Evolutionary conservation across 2,329 filamentous ascomycete genomes (phyloP), one percentile per base, ranked within the genome.

Genomic region (Neonectria punicea): DNA sequence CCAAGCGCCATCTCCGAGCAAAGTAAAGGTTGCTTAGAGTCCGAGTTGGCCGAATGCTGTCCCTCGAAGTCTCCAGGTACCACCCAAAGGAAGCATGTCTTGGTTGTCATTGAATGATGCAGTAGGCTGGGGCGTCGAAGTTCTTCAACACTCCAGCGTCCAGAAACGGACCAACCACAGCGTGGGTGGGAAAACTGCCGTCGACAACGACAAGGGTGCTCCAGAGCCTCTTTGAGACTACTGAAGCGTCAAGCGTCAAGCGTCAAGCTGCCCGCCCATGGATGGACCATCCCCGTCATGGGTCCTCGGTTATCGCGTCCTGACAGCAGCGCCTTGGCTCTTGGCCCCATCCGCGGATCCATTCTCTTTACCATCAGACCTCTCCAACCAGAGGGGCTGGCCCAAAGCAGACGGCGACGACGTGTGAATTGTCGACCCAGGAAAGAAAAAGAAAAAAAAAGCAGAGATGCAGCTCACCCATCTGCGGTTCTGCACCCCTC

Each of bases 301-400:
- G 65, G 46, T 60, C 61, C 65, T 74, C 71, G 71, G 70, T 53
- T 73, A 74, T 74, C 71, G 65, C 58, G 63, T 53, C 61, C 65
- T 51, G 34, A 58, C 20, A 46, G 57, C 20, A 46, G 57, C 49
- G 41, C 36, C 57, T 46, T 22, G 39, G 20, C 43, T 53, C 57
- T 53, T 22, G 47, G 20, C 43, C 34, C 46, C 25, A 41, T 51
- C 47, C 39, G n/a, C 5, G 36, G 36, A 39, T 39, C 36, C 36
- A 39, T 39, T 39, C 36, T 18, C 28, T 47, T 47, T 36, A 25
- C 32, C 43, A 34, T 34, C 10, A 34, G 32, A 34, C 32, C 32
- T 13, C 32, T 46, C 55, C 55, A 50, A 30, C 20, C 16, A 49
- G 46, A 49, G 46, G 46, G 47, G 47, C 47, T n/a, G 47, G 41